These are phyloP conservation scores for Diaporthe ilicicola DNA, from an alignment of 2,329 filamentous ascomycete species.

Conservation along the genomic window DNA sequence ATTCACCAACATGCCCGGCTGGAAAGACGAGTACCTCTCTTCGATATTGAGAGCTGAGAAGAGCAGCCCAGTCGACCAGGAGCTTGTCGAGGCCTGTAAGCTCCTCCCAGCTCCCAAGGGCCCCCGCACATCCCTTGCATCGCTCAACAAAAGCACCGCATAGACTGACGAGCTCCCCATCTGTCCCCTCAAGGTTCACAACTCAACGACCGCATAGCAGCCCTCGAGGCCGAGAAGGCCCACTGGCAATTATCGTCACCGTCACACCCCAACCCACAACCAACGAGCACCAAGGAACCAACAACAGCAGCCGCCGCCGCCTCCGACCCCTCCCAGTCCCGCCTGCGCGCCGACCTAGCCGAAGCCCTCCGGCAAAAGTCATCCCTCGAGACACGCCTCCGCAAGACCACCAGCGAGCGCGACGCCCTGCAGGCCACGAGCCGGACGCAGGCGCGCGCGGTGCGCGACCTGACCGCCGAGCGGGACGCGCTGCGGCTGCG, in stretches of 20 bases:
- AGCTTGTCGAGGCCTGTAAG: slow-evolving; percentile 83
- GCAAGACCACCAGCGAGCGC: slow-evolving; percentile 67
- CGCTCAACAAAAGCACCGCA: not conserved
- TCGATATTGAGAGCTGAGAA: slow-evolving; percentile 77
- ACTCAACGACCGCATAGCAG: slow-evolving; percentile 72
- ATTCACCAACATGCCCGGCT: slow-evolving; percentile 64
- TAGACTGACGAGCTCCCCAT: slow-evolving; percentile 19
- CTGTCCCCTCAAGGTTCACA: slow-evolving; percentile 60
- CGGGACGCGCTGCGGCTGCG: slow-evolving; percentile 69
- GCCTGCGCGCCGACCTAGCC: slow-evolving; percentile 74
- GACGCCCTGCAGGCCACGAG: slow-evolving; percentile 67
- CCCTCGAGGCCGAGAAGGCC: slow-evolving; percentile 67
- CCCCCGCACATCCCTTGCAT: slow-evolving; percentile 26
- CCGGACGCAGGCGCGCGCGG: slow-evolving; percentile 65
- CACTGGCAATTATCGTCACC: slow-evolving; percentile 23
- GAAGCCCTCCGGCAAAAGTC: slow-evolving; percentile 79
- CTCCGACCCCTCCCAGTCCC: slow-evolving; percentile 49
- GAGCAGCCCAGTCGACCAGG: slow-evolving; percentile 67
- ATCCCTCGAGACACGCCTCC: slow-evolving; percentile 71
- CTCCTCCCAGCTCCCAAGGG: slow-evolving; percentile 30
- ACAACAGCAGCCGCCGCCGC: slow-evolving; percentile 22
- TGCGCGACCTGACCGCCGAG: slow-evolving; percentile 71
- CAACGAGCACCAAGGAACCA: slow-evolving; percentile 36
- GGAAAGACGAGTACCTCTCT: slow-evolving; percentile 83
- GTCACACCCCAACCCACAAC: not conserved